Base-by-base conservation (phyloP, 2,329 filamentous ascomycete species). In the Microdochium nivale region DNA sequence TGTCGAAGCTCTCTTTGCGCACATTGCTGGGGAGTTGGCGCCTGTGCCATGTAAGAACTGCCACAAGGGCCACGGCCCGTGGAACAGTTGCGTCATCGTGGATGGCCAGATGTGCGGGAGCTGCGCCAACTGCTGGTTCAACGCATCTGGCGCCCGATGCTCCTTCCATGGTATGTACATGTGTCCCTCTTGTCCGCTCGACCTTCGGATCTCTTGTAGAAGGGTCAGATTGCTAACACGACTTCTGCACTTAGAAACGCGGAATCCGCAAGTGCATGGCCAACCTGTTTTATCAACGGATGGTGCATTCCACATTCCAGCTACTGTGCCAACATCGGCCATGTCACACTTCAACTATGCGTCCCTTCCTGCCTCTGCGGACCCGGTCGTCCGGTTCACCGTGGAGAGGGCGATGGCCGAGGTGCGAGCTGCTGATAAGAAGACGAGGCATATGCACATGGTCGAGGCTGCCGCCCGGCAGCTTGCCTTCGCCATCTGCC, bases 81-180 rank as follows among this genome's bases (percentile, higher is more conserved):
- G 79, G 79, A 77, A 70, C 1, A 70, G 70, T 16, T 83, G 80
- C 55, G 71, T 83, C n/a, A 67, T 81, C n/a, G 75, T 79, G 23
- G 75, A 76, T 48, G 79, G 79, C 1, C 76, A 80, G 60, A 78
- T 83, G 76, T 81, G 77, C 53, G 79, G 80, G 10, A 81, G 77
- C 59, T 83, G 80, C 55, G 75, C 79, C 52, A 83, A 83, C 59
- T 83, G 80, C 61, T 83, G 80, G 79, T 83, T 79, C 63, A 83
- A 83, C 52, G 79, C 79, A 8, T 81, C 78, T 49, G 79, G 79
- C 10, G 73, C 77, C 10, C 67, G 79, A 49, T 83, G 80, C 54
- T 81, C 78, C 14, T 83, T 81, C 59, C 80, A 82, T 53, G 78
- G 79, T 81, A 67, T 56, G 75, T 62, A 27, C 1, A 4, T 43